Conservation (phyloP, 2,329 filamentous ascomycete species). For the Phoma sp. region DNA sequence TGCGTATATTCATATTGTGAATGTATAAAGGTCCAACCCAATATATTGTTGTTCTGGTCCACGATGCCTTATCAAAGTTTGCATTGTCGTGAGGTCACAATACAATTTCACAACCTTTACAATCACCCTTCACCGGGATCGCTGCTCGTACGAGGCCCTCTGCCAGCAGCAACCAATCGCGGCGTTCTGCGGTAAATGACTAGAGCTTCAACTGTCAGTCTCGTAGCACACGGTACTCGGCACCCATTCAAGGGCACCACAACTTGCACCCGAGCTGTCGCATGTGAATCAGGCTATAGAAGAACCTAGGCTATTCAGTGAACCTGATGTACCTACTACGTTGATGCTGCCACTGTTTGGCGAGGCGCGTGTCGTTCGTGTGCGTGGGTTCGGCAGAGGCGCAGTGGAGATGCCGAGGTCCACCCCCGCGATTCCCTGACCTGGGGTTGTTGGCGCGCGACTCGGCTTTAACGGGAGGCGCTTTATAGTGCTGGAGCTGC, state of each 20-base stretch:
- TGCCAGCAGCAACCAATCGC: neutral
- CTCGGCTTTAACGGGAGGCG: conserved; percentile 1
- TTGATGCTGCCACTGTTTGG: neutral
- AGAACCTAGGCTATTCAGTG: too few species aligned
- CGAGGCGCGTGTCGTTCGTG: too few species aligned
- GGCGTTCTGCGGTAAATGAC: conserved; percentile 10
- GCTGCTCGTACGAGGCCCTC: too few species aligned
- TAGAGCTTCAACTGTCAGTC: conserved; percentile 11
- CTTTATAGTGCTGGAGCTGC: conserved; percentile 10
- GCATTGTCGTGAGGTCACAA: too few species aligned
- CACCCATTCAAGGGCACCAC: neutral
- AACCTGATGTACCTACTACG: too few species aligned
- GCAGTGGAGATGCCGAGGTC: neutral
- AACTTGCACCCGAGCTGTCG: too few species aligned
- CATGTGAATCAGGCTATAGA: neutral
- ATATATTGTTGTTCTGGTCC: too few species aligned
- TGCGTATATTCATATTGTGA: neutral
- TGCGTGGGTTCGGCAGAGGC: too few species aligned
- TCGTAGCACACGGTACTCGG: neutral
- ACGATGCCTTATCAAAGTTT: too few species aligned
- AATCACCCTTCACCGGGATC: too few species aligned
- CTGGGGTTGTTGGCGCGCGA: conserved; percentile 2
- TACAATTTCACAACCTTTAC: too few species aligned
- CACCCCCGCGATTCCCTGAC: conserved; percentile 11
- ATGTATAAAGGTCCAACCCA: too few species aligned